phyloP scores from a whole-genome alignment of 2,329 filamentous ascomycete genomes.

The Aulographum hederae region DNA sequence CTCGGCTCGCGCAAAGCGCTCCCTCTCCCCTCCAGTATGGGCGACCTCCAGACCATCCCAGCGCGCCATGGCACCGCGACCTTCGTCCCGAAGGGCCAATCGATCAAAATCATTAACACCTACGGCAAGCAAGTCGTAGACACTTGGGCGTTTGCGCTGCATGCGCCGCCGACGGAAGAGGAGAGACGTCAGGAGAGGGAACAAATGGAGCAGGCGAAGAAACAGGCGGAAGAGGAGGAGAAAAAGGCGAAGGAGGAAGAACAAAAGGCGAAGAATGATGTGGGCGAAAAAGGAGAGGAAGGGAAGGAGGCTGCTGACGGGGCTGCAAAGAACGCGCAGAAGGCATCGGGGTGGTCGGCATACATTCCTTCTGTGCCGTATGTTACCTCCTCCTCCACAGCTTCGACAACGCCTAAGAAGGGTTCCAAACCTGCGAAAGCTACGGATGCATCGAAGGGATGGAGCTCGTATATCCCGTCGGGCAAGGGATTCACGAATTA shows the following conservation, averaged over 20 bases:
- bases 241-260: conserved; percentile 2
- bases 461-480: conserved; percentile 28
- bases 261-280: not conserved
- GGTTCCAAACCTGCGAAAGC: conserved; percentile 12
- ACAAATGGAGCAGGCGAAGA: conserved; percentile 10
- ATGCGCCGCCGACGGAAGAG: conserved; percentile 22
- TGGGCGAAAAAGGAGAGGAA: not conserved
- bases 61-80: conserved; percentile 31
- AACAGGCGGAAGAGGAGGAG: conserved; percentile 1
- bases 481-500: conserved; percentile 29
- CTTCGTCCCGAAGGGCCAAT: conserved; percentile 28
- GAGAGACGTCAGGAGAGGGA: conserved; percentile 11
- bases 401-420: not conserved
- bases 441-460: conserved; percentile 12
- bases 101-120: conserved; percentile 31
- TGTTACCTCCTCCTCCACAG: conserved; percentile 7
- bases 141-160: conserved; percentile 30
- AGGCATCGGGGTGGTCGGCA: conserved; percentile 13
- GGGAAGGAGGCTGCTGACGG: not conserved
- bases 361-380: conserved; percentile 22
- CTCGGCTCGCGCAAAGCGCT: no score
- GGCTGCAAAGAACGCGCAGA: not conserved
- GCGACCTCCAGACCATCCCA: conserved; percentile 26
- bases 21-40: no score
- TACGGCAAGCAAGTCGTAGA: conserved; percentile 31